phyloP scores from a whole-genome alignment of 2,329 filamentous ascomycete genomes.

The Neoarthrinium moseri region DNA sequence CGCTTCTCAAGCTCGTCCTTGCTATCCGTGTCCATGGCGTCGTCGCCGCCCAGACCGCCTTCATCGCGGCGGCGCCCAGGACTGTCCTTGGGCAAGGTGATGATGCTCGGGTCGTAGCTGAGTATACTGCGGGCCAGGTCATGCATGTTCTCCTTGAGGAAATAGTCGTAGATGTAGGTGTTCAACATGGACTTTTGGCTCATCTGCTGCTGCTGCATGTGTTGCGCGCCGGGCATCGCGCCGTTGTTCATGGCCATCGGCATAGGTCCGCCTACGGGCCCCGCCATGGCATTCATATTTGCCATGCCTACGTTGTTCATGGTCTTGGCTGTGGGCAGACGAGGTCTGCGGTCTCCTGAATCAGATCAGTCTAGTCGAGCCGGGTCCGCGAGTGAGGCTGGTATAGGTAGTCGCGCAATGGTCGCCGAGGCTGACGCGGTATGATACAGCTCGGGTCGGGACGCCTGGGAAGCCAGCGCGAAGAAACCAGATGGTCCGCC shows the following conservation, averaged over 20 bases:
- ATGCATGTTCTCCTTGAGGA: constrained; percentile 80
- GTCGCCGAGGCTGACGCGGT: constrained; percentile 5
- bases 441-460: constrained; percentile 1
- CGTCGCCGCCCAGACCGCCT: constrained; percentile 67
- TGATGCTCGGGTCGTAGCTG: constrained; percentile 64
- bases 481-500: background rate
- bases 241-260: constrained; percentile 65
- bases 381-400: too few relatives aligned
- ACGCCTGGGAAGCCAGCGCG: constrained; percentile 6
- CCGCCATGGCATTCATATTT: constrained; percentile 67
- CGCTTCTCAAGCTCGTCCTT: constrained; percentile 79
- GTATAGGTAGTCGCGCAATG: background rate
- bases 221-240: constrained; percentile 25
- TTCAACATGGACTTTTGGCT: constrained; percentile 62
- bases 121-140: constrained; percentile 78
- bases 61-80: constrained; percentile 66
- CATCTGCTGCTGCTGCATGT: constrained; percentile 15
- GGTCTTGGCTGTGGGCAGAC: constrained; percentile 36
- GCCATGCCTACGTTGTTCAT: constrained; percentile 70
- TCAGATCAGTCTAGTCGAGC: constrained; percentile 5
- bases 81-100: constrained; percentile 62
- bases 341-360: constrained; percentile 28
- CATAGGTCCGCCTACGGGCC: constrained; percentile 60
- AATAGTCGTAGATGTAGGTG: constrained; percentile 90
- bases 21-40: constrained; percentile 78